These are phyloP conservation scores for Blechomonas ayalai DNA, from an alignment of 208 protist species.

Conservation along the genomic window DNA sequence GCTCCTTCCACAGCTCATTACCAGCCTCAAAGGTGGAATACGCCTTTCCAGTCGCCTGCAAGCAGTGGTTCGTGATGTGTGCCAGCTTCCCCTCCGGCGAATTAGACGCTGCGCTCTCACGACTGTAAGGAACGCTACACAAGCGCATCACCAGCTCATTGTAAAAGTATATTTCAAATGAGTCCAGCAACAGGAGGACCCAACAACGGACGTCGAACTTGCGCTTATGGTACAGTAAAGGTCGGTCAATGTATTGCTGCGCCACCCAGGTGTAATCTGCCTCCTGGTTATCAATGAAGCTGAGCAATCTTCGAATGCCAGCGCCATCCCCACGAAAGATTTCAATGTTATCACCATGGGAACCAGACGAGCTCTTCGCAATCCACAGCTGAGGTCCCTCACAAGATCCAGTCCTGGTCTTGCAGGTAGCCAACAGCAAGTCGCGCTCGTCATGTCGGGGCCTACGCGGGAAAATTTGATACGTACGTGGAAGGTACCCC, in stretches of 20 bases:
- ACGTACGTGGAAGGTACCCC: constrained; percentile 56
- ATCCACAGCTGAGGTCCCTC: too few species aligned
- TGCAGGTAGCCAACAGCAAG: constrained; percentile 20
- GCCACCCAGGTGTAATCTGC: constrained; percentile 33
- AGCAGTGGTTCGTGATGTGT: constrained; percentile 71
- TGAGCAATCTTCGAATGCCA: constrained; percentile 34
- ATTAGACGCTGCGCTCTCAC: constrained; percentile 16
- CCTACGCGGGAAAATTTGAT: constrained; percentile 38
- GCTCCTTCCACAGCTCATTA: constrained; percentile 74
- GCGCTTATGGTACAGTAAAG: constrained; percentile 46
- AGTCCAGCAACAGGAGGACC: constrained; percentile 23
- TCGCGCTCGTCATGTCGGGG: constrained; percentile 41
- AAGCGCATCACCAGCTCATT: constrained; percentile 75
- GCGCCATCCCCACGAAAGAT: constrained; percentile 50
- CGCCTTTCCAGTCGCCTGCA: constrained; percentile 19
- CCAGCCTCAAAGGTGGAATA: constrained; percentile 40
- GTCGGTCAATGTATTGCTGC: constrained; percentile 52
- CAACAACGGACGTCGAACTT: constrained; percentile 67
- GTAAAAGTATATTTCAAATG: constrained; percentile 55
- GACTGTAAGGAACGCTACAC: constrained; percentile 35
- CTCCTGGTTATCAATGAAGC: constrained; percentile 40
- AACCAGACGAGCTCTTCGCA: constrained; percentile 67
- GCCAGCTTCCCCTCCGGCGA: constrained; percentile 21
- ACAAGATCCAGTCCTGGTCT: too few species aligned
- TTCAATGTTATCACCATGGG: constrained; percentile 69